These are phyloP conservation scores for Parachlorella kessleri DNA, from an alignment of 139 green algal genomes.

Conservation along the genomic window DNA sequence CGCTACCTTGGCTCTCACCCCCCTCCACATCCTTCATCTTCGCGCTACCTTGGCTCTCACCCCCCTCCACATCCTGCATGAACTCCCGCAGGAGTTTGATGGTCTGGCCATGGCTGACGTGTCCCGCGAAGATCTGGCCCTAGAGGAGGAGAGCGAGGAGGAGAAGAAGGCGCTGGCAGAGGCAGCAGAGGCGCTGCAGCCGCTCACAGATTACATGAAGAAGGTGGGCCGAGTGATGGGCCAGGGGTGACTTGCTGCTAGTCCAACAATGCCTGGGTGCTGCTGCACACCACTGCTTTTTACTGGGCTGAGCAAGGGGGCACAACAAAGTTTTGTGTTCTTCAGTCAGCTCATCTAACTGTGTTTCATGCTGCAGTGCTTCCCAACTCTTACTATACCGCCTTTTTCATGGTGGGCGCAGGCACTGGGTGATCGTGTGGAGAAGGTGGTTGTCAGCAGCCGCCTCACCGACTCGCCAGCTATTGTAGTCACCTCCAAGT, in stretches of 20 bases:
- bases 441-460: slow-evolving; percentile 81
- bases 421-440: slow-evolving; percentile 66
- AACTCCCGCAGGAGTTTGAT: slow-evolving; percentile 68
- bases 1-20: too few species aligned
- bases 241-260: too few species aligned
- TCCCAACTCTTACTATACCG: too few species aligned
- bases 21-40: too few species aligned
- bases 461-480: slow-evolving; percentile 90
- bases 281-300: too few species aligned
- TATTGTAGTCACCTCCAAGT: slow-evolving; percentile 95
- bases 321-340: too few species aligned
- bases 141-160: slow-evolving; percentile 61
- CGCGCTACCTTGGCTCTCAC: too few species aligned
- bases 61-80: too few species aligned
- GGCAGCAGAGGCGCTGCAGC: slow-evolving; percentile 62
- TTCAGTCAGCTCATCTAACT: too few species aligned
- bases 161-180: slow-evolving; percentile 60
- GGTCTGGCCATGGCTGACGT: slow-evolving; percentile 92
- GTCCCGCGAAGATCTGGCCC: slow-evolving; percentile 90
- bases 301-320: too few species aligned
- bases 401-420: background rate
- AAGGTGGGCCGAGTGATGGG: slow-evolving; percentile 38
- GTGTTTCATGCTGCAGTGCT: too few species aligned
- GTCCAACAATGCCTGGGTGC: too few species aligned
- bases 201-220: slow-evolving; percentile 89